These are phyloP conservation scores for Dalbergia cultrata DNA, from an alignment of 306 rosid genomes.

Conservation along the genomic window DNA sequence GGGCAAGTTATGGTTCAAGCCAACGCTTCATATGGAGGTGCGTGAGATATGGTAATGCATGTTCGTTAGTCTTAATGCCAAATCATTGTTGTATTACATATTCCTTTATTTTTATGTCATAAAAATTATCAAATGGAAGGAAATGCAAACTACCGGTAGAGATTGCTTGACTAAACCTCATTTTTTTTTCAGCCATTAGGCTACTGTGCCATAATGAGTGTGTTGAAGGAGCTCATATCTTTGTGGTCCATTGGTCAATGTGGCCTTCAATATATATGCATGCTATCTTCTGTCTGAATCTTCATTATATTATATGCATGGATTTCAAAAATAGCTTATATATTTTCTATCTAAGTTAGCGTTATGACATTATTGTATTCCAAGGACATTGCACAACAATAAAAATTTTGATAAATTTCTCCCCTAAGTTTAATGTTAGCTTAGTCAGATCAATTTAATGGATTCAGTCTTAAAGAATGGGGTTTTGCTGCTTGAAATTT, in stretches of 20 bases:
- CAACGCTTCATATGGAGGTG: constrained; percentile 93
- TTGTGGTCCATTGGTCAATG: constrained; percentile 18
- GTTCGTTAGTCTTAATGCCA: constrained; percentile 26
- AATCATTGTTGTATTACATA: constrained; percentile 29
- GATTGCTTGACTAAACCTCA: constrained; percentile 19
- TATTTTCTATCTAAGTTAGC: constrained; percentile 6
- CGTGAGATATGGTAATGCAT: constrained; percentile 59
- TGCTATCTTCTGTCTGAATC: background rate
- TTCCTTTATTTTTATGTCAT: constrained; percentile 19
- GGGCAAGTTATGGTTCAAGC: constrained; percentile 97
- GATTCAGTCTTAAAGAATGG: constrained; percentile 20
- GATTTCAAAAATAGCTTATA: constrained; percentile 11
- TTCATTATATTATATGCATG: background rate
- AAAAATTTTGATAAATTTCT: background rate
- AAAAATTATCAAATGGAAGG: constrained; percentile 25
- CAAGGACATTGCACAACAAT: constrained; percentile 3
- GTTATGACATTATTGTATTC: constrained; percentile 2
- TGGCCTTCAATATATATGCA: background rate
- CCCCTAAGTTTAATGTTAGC: constrained; percentile 8
- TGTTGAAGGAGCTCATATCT: constrained; percentile 21
- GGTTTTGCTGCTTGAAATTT: constrained; percentile 13
- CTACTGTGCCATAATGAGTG: constrained; percentile 13
- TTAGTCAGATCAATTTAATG: constrained; percentile 32
- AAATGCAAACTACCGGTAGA: constrained; percentile 23
- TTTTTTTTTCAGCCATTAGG: background rate